Percentiles rank a stretch among this genome's conserved stretches.
These are phyloP conservation scores for Xylaria cubensis DNA, from an alignment of 495 filamentous ascomycete species.

Conservation along the genomic window DNA sequence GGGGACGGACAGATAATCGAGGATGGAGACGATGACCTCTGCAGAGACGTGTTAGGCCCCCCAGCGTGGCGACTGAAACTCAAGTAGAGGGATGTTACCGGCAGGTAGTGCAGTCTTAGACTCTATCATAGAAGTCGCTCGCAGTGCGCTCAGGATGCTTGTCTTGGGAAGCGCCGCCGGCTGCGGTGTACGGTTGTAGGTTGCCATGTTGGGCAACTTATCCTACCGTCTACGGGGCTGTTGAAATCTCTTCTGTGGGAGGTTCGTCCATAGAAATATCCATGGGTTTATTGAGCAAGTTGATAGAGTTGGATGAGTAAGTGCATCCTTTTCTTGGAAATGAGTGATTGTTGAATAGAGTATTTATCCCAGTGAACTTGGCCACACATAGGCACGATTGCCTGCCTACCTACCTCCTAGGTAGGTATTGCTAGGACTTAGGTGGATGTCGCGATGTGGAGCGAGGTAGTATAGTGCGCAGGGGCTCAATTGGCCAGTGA, in stretches of 20 bases:
- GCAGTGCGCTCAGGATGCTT: conserved; percentile 75
- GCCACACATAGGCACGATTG: not conserved
- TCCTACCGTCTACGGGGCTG: conserved; percentile 1
- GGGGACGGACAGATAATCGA: conserved; percentile 84
- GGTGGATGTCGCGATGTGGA: conserved; percentile 3
- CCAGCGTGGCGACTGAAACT: not conserved
- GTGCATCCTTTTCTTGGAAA: not conserved
- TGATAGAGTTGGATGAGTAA: not conserved
- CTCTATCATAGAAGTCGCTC: conserved; percentile 76
- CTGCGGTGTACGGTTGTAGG: conserved; percentile 66
- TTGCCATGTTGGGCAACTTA: conserved; percentile 58
- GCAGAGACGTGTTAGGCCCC: conserved; percentile 21
- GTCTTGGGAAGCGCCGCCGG: conserved; percentile 49
- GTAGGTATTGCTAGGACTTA: not conserved
- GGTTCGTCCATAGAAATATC: conserved; percentile 8
- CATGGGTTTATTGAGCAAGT: not conserved
- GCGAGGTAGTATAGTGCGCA: not conserved
- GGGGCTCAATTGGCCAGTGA: not conserved
- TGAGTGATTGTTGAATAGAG: not conserved
- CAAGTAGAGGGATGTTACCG: conserved; percentile 54
- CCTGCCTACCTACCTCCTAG: not conserved
- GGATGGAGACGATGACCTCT: conserved; percentile 89
- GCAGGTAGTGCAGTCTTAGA: conserved; percentile 79
- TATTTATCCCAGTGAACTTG: not conserved
- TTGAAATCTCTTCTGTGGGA: not conserved